Conservation (phyloP, 2,329 filamentous ascomycete genomes). For the Alternaria hordeiaustralica region DNA sequence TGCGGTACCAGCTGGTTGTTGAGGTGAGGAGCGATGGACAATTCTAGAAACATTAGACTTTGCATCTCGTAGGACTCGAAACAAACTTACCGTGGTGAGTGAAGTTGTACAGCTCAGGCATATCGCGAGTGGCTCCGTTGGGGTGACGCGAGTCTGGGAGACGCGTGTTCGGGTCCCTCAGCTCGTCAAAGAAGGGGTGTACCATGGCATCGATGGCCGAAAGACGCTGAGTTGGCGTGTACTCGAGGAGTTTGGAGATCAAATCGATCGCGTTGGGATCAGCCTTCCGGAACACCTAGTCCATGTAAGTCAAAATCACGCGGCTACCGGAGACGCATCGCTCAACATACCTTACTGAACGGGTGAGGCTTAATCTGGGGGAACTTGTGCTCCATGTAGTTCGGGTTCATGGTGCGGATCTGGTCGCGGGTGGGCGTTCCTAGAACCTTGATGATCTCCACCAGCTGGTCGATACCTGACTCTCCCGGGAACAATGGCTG, state of each 20-base stretch:
- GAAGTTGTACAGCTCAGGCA: conserved; percentile 92
- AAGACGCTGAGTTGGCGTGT: conserved; percentile 94
- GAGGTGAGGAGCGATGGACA: conserved; percentile 90
- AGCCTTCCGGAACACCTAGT: conserved; percentile 90
- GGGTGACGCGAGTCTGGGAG: conserved; percentile 93
- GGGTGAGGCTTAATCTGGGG: conserved; percentile 99
- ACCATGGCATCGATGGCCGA: conserved; percentile 96
- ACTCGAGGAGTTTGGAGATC: conserved; percentile 92
- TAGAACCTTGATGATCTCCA: conserved; percentile 99
- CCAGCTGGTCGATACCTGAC: conserved; percentile 96
- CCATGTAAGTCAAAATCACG: conserved; percentile 1
- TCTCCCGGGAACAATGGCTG: conserved; percentile 98
- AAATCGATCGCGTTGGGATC: conserved; percentile 91
- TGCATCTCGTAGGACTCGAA: background rate
- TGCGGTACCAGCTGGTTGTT: conserved; percentile 87
- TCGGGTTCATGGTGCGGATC: conserved; percentile 99
- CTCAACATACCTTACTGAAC: conserved; percentile 80
- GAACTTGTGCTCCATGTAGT: conserved; percentile 99
- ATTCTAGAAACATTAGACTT: conserved; percentile 64
- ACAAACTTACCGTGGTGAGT: conserved; percentile 80
- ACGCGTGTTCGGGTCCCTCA: conserved; percentile 87
- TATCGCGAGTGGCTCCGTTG: conserved; percentile 77
- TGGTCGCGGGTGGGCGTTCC: conserved; percentile 96
- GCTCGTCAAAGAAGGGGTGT: conserved; percentile 97
- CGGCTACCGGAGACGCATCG: background rate